Conservation (phyloP, 306 rosid species). For the Abrus pulchellus region DNA sequence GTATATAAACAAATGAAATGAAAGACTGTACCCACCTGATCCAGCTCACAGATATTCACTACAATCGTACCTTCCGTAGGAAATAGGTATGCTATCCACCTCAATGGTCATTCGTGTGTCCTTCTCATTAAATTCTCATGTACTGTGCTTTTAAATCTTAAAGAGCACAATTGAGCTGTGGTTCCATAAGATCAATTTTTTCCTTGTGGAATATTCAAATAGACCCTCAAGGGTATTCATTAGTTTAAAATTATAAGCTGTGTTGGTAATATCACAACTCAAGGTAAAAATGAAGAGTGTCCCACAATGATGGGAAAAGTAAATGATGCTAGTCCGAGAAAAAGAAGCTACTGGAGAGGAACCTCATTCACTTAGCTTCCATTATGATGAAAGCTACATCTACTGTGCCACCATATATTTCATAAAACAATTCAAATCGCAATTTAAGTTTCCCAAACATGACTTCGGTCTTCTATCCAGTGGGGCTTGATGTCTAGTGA, state of each 20-base stretch:
- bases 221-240: background rate
- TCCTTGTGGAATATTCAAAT: background rate
- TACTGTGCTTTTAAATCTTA: background rate
- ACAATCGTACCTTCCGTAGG: slow-evolving; percentile 24
- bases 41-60: background rate
- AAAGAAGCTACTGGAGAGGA: background rate
- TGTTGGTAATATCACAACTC: background rate
- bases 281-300: background rate
- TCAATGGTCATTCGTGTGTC: background rate
- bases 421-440: background rate
- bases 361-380: background rate
- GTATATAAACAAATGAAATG: background rate
- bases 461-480: too few species aligned
- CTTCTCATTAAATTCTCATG: slow-evolving; percentile 12
- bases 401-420: background rate
- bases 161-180: background rate
- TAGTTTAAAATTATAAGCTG: background rate
- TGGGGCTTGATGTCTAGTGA: background rate
- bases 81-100: background rate
- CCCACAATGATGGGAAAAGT: background rate
- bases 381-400: background rate
- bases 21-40: background rate
- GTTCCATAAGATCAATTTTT: background rate
- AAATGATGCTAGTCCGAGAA: background rate
- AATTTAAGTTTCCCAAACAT: background rate